phyloP scores from a whole-genome alignment of 1,284 basidiomycete species.

The Abortiporus biennis region DNA sequence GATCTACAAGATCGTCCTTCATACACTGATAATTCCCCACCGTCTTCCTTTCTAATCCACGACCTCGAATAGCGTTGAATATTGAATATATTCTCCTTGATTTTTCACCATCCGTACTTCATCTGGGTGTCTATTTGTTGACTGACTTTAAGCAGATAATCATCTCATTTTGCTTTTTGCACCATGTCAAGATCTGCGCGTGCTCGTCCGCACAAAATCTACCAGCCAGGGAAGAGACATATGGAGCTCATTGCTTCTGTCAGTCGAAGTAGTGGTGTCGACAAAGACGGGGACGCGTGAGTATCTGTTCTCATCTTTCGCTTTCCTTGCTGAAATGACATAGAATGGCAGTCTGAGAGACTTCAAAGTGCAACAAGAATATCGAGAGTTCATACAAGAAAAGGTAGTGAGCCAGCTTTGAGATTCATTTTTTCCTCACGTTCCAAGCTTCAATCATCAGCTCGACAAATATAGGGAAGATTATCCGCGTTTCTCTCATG shows the following conservation, averaged over 20 bases:
- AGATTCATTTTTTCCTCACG: not conserved
- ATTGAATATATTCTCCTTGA: no score
- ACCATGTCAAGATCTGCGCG: slow-evolving; percentile 7
- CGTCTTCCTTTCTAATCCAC: no score
- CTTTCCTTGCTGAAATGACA: slow-evolving; percentile 19
- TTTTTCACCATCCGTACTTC: not conserved
- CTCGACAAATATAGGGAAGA: slow-evolving; percentile 37
- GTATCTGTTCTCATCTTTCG: slow-evolving; percentile 21
- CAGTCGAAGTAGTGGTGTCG: slow-evolving; percentile 66
- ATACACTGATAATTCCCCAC: no score
- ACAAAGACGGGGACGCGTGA: slow-evolving; percentile 66
- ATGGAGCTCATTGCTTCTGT: slow-evolving; percentile 65
- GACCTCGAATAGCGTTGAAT: no score
- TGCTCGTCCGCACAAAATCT: slow-evolving; percentile 14
- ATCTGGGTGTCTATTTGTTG: slow-evolving; percentile 3
- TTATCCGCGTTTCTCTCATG: slow-evolving; percentile 21
- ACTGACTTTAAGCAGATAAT: not conserved
- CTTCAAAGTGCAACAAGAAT: slow-evolving; percentile 52
- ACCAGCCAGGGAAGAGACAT: slow-evolving; percentile 18
- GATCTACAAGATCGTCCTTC: no score
- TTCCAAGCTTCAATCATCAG: slow-evolving; percentile 23
- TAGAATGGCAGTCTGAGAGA: slow-evolving; percentile 49
- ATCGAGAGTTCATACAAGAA: slow-evolving; percentile 50
- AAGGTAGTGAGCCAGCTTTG: slow-evolving; percentile 39
- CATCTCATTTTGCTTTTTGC: not conserved